Evolutionary conservation across 805 yeast species (phyloP), one percentile per base, ranked within the genome.

Genomic region (Nakazawaea wyomingensis): DNA sequence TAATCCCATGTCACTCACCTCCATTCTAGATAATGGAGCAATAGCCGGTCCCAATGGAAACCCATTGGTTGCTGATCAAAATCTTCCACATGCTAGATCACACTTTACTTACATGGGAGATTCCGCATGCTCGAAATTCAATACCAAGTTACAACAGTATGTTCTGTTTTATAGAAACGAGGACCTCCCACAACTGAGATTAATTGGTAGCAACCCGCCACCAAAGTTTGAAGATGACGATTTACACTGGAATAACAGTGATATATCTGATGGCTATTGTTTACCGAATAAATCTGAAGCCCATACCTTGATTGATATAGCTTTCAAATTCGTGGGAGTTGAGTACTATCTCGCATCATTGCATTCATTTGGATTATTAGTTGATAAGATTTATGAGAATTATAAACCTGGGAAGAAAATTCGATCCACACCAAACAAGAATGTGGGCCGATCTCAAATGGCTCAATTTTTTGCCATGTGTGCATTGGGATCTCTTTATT

Each of bases 81-180:
- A 44, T 16, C 18, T 44, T 10, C 43, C 43, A 10, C 38, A 39
- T 9, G 13, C 31, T n/a, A 31, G 18, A 13, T 11, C 34, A 5
- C 13, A 27, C 3, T 44, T 40, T 28, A 40, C 26, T 4, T 40
- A 44, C 36, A 33, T 44, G 34, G 47, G 47, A 11, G 43, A 44
- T 34, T 39, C 47, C 4, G 41, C 44, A 7, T 39, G 47, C 19
- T 40, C 47, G 16, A 44, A 44, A 33, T 44, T 44, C 41, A 44
- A 27, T 35, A 35, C 40, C 16, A 44, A 40, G 20, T 18, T 44
- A 27, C 47, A 44, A 26, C 44, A 44, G 26, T 44, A 44, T 18
- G 38, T 44, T 5, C 27, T 29, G 30, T 18, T 16, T 14, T 35
- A 44, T 29, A 21, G 9, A 6, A 13, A 18, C 16, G 44, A 35